A percentile compares a stretch with the other conserved stretches of the same genome.
Conservation (phyloP, 1,139 yeast genomes). For the Pichia kudriavzevii region DNA sequence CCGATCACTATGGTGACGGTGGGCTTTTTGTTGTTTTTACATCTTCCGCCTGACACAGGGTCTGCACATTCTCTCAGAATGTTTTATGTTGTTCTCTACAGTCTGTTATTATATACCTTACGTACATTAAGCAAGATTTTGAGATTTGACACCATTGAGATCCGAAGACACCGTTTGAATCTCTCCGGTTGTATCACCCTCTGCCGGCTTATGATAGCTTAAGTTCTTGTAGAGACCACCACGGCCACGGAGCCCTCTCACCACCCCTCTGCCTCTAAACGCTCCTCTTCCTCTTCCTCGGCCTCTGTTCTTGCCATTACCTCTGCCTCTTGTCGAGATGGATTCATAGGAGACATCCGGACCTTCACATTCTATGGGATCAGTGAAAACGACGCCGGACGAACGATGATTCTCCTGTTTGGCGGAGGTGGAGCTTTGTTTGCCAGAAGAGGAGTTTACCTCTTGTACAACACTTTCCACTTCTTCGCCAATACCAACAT, state of each 20-base stretch:
- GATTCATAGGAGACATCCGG: too few relatives aligned
- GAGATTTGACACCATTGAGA: background rate
- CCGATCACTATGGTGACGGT: constrained; percentile 56
- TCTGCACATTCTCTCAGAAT: background rate
- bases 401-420: too few relatives aligned
- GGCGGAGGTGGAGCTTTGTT: too few relatives aligned
- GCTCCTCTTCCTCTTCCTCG: constrained; percentile 2
- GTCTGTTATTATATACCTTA: background rate
- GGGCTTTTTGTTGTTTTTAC: constrained; percentile 11
- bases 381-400: too few relatives aligned
- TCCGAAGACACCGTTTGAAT: background rate
- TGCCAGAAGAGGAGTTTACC: too few relatives aligned
- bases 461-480: too few relatives aligned
- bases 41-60: background rate
- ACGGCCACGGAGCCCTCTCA: constrained; percentile 3
- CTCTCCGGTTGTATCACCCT: background rate
- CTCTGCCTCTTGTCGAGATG: constrained; percentile 1
- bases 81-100: background rate
- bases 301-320: constrained; percentile 3
- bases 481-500: too few relatives aligned
- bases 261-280: constrained; percentile 8
- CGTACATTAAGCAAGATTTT: background rate
- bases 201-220: constrained; percentile 6
- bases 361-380: too few relatives aligned
- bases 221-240: constrained; percentile 4